These are phyloP conservation scores for Syzygium aqueum DNA, from an alignment of 345 rosid species.

Conservation along the genomic window DNA sequence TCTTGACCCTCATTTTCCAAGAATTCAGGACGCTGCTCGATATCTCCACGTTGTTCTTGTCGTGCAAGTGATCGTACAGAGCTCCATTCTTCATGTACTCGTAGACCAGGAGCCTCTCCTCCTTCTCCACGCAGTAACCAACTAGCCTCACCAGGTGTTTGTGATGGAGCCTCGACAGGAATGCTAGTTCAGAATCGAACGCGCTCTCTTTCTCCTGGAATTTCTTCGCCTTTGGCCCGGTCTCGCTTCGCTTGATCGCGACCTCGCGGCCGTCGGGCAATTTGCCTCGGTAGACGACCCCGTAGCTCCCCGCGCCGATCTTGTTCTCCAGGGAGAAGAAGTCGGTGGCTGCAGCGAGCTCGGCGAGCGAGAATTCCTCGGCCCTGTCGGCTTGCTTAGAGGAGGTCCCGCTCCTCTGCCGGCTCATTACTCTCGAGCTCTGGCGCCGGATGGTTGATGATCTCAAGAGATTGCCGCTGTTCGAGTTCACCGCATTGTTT, in stretches of 20 bases:
- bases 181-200: constrained; percentile 74
- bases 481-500: constrained; percentile 31
- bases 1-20: constrained; percentile 80
- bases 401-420: constrained; percentile 90
- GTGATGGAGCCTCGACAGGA: constrained; percentile 76
- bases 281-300: constrained; percentile 68
- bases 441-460: constrained; percentile 65
- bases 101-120: constrained; percentile 71
- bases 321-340: constrained; percentile 63
- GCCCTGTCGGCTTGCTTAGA: constrained; percentile 70
- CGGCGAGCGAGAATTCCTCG: constrained; percentile 57
- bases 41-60: constrained; percentile 44
- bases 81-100: constrained; percentile 93
- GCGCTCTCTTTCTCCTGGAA: constrained; percentile 85
- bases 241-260: constrained; percentile 83
- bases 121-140: constrained; percentile 7
- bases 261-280: constrained; percentile 66
- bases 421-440: constrained; percentile 58
- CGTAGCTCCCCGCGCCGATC: constrained; percentile 86
- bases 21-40: constrained; percentile 57
- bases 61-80: constrained; percentile 68
- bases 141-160: constrained; percentile 63
- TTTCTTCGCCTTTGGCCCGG: constrained; percentile 47
- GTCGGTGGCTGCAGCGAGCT: constrained; percentile 71
- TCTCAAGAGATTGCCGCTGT: constrained; percentile 42